A percentile compares a stretch with the other conserved stretches of the same genome.
phyloP scores from a whole-genome alignment of 129 eudicot genomes.

The Pulicaria dysenterica region DNA sequence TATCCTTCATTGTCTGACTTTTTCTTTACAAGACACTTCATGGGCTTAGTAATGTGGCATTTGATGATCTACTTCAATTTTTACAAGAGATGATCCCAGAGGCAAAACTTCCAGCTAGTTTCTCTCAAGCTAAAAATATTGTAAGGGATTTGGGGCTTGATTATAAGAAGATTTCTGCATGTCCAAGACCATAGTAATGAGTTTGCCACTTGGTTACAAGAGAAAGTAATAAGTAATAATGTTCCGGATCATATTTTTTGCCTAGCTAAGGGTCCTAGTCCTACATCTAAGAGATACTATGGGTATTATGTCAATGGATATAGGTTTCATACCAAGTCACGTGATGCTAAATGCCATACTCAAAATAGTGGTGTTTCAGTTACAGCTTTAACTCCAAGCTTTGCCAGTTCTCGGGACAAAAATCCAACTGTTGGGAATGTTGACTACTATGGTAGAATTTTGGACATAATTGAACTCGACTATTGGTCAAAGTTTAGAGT shows the following conservation, averaged over 20 bases:
- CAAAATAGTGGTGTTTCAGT: conserved; percentile 34
- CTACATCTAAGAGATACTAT: conserved; percentile 1
- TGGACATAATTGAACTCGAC: conserved; percentile 31
- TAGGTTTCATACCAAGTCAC: conserved; percentile 25
- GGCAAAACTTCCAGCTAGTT: no score
- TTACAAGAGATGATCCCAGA: no score
- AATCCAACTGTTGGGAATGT: conserved; percentile 34
- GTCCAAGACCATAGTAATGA: conserved; percentile 22
- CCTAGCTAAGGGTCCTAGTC: conserved; percentile 33
- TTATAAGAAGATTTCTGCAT: no score
- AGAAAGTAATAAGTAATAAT: conserved; percentile 4
- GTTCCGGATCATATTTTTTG: conserved; percentile 17
- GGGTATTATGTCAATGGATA: conserved; percentile 35
- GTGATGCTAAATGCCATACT: conserved; percentile 20
- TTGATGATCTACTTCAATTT: no score
- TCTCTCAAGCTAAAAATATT: no score
- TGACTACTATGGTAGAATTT: conserved; percentile 30
- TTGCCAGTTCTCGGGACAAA: conserved; percentile 36
- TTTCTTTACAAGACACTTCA: no score
- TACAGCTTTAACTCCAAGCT: conserved; percentile 27
- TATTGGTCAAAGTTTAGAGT: conserved; percentile 8
- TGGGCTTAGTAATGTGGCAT: no score
- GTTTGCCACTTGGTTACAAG: conserved; percentile 2
- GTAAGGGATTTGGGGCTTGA: no score
- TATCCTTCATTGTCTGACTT: no score